Conservation (phyloP, 73 alveolate genomes). For the Durusdinium trenchii region DNA sequence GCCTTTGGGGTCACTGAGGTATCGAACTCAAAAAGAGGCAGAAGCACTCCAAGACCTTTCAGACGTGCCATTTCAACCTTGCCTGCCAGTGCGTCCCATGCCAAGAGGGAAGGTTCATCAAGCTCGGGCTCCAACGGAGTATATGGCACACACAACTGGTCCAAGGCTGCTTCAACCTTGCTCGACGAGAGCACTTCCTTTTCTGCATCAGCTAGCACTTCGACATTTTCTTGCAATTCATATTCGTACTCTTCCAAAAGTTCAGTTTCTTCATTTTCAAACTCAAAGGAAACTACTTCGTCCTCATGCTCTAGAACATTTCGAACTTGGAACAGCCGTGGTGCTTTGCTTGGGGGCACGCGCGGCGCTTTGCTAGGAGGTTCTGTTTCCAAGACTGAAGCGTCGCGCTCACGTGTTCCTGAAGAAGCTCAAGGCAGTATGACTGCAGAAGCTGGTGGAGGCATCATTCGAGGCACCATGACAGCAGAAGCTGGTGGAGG, state of each 20-base stretch:
- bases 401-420: not conserved
- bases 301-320: not conserved
- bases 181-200: too few species aligned
- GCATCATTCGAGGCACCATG: not conserved
- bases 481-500: too few species aligned
- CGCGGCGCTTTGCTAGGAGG: not conserved
- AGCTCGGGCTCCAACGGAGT: not conserved
- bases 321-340: not conserved
- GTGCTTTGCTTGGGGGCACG: not conserved
- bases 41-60: not conserved
- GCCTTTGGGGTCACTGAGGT: not conserved
- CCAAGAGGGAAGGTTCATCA: not conserved
- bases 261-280: not conserved
- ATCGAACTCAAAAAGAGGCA: not conserved
- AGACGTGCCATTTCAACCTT: not conserved
- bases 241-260: not conserved
- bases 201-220: not conserved
- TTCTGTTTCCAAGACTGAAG: not conserved
- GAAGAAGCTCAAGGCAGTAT: not conserved
- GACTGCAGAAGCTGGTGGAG: not conserved
- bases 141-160: not conserved
- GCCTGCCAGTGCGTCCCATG: not conserved
- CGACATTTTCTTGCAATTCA: not conserved
- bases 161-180: not conserved
- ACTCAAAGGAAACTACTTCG: not conserved